Conservation (phyloP, 2,329 filamentous ascomycete species). For the Aspergillus ochraceus region DNA sequence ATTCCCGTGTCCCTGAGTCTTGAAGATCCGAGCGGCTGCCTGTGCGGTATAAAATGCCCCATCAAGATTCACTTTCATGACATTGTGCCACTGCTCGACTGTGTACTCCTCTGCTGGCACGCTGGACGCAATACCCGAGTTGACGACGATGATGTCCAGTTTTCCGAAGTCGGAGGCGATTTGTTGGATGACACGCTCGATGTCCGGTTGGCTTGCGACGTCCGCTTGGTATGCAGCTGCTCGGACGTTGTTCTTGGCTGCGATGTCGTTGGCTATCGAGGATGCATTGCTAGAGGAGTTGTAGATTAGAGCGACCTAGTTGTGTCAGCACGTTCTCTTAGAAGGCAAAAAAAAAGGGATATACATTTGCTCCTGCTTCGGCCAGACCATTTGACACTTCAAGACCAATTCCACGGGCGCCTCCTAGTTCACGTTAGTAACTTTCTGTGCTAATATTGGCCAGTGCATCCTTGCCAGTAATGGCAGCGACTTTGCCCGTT, state of each 20-base stretch:
- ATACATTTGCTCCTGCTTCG: slow-evolving; percentile 40
- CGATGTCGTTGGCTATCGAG: slow-evolving; percentile 26
- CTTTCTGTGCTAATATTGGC: background rate
- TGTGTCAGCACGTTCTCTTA: background rate
- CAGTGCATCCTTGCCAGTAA: slow-evolving; percentile 20
- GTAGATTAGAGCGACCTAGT: slow-evolving; percentile 35
- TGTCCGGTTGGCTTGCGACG: slow-evolving; percentile 29
- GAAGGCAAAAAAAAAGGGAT: slow-evolving; percentile 3
- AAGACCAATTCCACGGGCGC: slow-evolving; percentile 38
- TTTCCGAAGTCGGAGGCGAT: slow-evolving; percentile 43
- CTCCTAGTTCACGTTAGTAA: slow-evolving; percentile 20
- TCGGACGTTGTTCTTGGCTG: slow-evolving; percentile 26
- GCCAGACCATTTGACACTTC: slow-evolving; percentile 43
- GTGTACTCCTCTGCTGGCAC: slow-evolving; percentile 42
- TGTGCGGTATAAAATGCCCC: slow-evolving; percentile 42
- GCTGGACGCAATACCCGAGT: slow-evolving; percentile 38
- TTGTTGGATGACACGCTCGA: slow-evolving; percentile 33
- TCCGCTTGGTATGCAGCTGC: slow-evolving; percentile 37
- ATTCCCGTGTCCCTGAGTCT: slow-evolving; percentile 35
- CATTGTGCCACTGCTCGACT: slow-evolving; percentile 40
- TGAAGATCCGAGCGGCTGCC: slow-evolving; percentile 39
- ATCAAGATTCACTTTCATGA: slow-evolving; percentile 41
- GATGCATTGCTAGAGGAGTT: slow-evolving; percentile 27
- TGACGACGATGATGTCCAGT: slow-evolving; percentile 49
- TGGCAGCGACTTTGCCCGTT: slow-evolving; percentile 27